A percentile compares a stretch with the other conserved stretches of the same genome.
These are phyloP conservation scores for Rossbeevera mucosa DNA, from an alignment of 768 basidiomycete genomes.

Conservation along the genomic window DNA sequence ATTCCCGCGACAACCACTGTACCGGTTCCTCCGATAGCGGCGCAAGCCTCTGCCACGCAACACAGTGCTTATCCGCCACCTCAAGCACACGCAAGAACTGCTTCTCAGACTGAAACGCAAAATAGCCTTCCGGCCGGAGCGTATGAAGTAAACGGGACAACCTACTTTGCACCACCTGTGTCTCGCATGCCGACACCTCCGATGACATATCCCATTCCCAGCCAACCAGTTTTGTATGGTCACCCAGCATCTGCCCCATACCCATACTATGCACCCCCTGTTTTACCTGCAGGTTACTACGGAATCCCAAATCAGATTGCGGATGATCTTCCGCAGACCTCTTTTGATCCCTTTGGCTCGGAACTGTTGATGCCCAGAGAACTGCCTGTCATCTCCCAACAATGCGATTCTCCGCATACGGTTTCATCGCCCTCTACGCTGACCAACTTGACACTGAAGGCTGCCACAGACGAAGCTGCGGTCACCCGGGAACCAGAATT, in stretches of 20 bases:
- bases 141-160: conserved; percentile 28
- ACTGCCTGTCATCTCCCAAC: conserved; percentile 11
- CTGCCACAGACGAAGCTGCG: neutral
- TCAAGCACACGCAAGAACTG: neutral
- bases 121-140: conserved; percentile 12
- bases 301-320: neutral
- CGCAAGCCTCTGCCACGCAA: neutral
- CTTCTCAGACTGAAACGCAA: neutral
- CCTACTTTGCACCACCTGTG: conserved; percentile 19
- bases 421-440: neutral
- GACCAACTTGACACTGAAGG: neutral
- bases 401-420: neutral
- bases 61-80: neutral
- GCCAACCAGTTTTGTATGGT: conserved; percentile 5
- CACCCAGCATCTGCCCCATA: conserved; percentile 3
- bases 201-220: conserved; percentile 3
- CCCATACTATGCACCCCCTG: conserved; percentile 11
- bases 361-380: conserved; percentile 9
- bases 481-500: conserved; percentile 17
- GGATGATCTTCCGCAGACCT: neutral
- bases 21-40: neutral
- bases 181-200: conserved; percentile 1
- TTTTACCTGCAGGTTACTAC: conserved; percentile 3
- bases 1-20: conserved; percentile 13
- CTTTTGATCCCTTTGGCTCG: conserved; percentile 23